These are phyloP conservation scores for Verbascum thapsus DNA, from an alignment of 257 asterid genomes.

Conservation along the genomic window DNA sequence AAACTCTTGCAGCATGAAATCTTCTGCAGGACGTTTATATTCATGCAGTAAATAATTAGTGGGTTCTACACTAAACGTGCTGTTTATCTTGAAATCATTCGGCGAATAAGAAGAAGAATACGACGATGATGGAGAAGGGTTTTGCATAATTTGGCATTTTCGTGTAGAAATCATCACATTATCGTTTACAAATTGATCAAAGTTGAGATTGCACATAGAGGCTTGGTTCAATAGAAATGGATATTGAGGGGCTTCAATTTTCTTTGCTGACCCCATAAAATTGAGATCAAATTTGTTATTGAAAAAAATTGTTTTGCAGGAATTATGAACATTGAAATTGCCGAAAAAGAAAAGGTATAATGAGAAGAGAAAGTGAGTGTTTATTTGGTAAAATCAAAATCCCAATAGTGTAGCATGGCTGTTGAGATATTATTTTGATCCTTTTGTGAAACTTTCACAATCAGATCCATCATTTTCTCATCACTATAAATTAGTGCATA, in stretches of 20 bases:
- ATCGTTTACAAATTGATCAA: slow-evolving; percentile 31
- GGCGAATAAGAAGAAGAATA: slow-evolving; percentile 27
- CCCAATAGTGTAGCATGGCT: slow-evolving; percentile 24
- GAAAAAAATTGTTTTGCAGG: too few relatives aligned
- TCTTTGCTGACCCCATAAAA: slow-evolving; percentile 30
- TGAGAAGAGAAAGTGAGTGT: too few relatives aligned
- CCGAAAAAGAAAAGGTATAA: too few relatives aligned
- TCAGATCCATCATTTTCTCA: slow-evolving; percentile 11
- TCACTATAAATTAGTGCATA: background rate
- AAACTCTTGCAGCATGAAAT: slow-evolving; percentile 27
- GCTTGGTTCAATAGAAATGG: slow-evolving; percentile 31
- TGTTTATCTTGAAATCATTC: slow-evolving; percentile 11
- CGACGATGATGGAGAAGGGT: slow-evolving; percentile 31
- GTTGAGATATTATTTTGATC: slow-evolving; percentile 32
- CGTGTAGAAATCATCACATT: slow-evolving; percentile 22
- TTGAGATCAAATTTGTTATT: background rate
- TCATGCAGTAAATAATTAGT: slow-evolving; percentile 24
- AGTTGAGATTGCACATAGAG: slow-evolving; percentile 18
- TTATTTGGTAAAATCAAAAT: slow-evolving; percentile 13
- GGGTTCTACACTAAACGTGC: slow-evolving; percentile 3
- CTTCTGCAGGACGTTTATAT: slow-evolving; percentile 11
- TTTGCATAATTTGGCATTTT: slow-evolving; percentile 25
- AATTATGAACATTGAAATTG: too few relatives aligned
- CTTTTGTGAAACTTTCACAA: background rate
- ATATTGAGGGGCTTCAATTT: slow-evolving; percentile 27